A percentile compares a stretch with the other conserved stretches of the same genome.
Conservation (phyloP, 805 yeast genomes). For the Tetrapisispora arboricola region DNA sequence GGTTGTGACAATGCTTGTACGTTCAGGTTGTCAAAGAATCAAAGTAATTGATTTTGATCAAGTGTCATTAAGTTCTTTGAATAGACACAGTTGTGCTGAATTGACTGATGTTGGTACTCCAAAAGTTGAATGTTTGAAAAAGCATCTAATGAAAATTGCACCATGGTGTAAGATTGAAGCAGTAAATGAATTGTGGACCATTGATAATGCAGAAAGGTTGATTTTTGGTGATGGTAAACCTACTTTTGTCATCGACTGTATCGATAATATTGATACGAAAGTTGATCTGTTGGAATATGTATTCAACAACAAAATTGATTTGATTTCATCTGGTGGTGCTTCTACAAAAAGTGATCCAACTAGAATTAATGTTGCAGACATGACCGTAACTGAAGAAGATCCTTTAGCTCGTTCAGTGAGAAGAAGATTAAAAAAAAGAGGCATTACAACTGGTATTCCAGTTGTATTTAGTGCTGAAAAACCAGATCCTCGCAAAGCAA, state of each 20-base stretch:
- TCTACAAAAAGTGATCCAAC: conserved; percentile 95
- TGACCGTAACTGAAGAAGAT: conserved; percentile 86
- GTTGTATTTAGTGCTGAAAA: conserved; percentile 91
- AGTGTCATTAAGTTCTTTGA: conserved; percentile 81
- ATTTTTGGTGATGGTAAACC: conserved; percentile 44
- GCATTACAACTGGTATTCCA: conserved; percentile 67
- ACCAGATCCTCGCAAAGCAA: conserved; percentile 92
- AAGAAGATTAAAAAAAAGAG: conserved; percentile 69
- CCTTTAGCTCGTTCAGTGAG: conserved; percentile 83
- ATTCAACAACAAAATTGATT: conserved; percentile 46
- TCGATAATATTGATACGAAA: conserved; percentile 94
- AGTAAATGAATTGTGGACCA: conserved; percentile 65
- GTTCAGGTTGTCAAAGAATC: conserved; percentile 78
- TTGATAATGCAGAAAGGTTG: conserved; percentile 53
- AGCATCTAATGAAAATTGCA: conserved; percentile 61
- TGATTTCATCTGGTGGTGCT: conserved; percentile 92
- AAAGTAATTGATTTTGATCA: conserved; percentile 92
- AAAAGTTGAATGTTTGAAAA: conserved; percentile 70
- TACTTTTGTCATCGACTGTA: conserved; percentile 83
- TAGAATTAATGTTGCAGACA: conserved; percentile 78
- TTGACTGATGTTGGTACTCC: conserved; percentile 84
- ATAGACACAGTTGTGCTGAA: conserved; percentile 93
- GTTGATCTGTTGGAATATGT: conserved; percentile 79
- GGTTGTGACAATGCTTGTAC: conserved; percentile 81
- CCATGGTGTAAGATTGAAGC: conserved; percentile 92